Evolutionary conservation across 495 filamentous ascomycete genomes (phyloP), one percentile per base, ranked within the genome.

Genomic region (Neurospora cerealis): DNA sequence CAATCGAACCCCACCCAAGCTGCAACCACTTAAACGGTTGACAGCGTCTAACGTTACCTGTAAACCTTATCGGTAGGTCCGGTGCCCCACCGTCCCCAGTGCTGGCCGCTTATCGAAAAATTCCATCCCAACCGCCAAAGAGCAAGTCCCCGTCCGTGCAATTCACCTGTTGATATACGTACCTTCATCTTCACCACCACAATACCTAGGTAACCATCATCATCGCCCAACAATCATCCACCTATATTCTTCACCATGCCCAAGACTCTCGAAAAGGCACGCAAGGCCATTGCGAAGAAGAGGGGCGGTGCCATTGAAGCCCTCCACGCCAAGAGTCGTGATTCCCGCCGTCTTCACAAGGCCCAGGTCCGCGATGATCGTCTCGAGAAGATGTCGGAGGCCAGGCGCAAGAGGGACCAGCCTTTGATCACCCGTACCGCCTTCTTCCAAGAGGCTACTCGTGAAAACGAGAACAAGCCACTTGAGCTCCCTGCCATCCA

Each of bases 251-350:
- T 71, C 74, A 74, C 75, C 81, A 96, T 97, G 94, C 89, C 93
- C 17, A 93, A 91, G 76, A 88, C 88, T 74, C 79, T 96, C 17
- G 81, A 88, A 69, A 97, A 94, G 77, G 90, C 94, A 44, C 90
- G 93, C 72, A 98, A 97, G 84, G 89, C 93, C 73, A 92, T 97
- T 69, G 80, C 88, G 28, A 95, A 95, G 84, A 91, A 91, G 83
- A 92, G 92, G 82, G 88, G 88, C 70, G 89, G 88, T 19, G 85
- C 85, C 19, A 85, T 91, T 70, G 87, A 88, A 32, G 86, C 90
- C 17, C 85, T 98, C 17, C 93, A 98, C 79, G 90, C 93, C 78
- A 92, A 93, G 80, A 96, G 93, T 78, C 87, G 94, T 74, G 92
- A 96, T 82, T 89, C 86, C 10, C 89, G 90, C 76, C 88, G 90